These are phyloP conservation scores for Camillea tinctor DNA, from an alignment of 2,329 filamentous ascomycete genomes.

Conservation along the genomic window DNA sequence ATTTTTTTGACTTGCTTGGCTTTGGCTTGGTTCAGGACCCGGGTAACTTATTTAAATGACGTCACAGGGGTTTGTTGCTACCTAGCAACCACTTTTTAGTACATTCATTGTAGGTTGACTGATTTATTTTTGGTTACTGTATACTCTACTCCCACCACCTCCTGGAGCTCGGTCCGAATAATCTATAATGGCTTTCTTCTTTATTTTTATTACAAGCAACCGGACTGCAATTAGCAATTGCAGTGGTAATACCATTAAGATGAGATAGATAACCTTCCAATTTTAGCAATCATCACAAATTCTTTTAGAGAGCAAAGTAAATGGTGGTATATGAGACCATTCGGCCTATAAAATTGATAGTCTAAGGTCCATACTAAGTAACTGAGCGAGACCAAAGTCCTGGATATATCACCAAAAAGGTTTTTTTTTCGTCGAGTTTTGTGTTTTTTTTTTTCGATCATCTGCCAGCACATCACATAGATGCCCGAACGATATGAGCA, in stretches of 20 bases:
- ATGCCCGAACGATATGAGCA: conserved; percentile 7
- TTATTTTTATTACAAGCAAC: too few species aligned
- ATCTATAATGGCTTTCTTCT: too few species aligned
- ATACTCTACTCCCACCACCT: too few species aligned
- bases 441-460: conserved; percentile 12
- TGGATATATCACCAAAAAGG: conserved; percentile 30
- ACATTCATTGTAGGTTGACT: not conserved
- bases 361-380: conserved; percentile 17
- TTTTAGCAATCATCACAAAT: not conserved
- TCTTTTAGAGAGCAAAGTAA: not conserved
- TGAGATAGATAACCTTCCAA: not conserved
- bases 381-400: conserved; percentile 12
- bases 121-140: too few species aligned
- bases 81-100: not conserved
- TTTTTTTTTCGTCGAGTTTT: conserved; percentile 13
- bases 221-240: too few species aligned
- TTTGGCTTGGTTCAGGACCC: not conserved
- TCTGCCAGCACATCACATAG: conserved; percentile 1
- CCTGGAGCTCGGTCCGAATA: too few species aligned
- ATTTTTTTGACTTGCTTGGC: not conserved
- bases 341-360: conserved; percentile 27
- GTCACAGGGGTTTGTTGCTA: not conserved
- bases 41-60: not conserved
- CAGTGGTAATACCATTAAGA: too few species aligned
- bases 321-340: conserved; percentile 29